Evolutionary conservation across 2,329 filamentous ascomycete genomes (phyloP).

Genomic region (Cyclaneusma minus): DNA sequence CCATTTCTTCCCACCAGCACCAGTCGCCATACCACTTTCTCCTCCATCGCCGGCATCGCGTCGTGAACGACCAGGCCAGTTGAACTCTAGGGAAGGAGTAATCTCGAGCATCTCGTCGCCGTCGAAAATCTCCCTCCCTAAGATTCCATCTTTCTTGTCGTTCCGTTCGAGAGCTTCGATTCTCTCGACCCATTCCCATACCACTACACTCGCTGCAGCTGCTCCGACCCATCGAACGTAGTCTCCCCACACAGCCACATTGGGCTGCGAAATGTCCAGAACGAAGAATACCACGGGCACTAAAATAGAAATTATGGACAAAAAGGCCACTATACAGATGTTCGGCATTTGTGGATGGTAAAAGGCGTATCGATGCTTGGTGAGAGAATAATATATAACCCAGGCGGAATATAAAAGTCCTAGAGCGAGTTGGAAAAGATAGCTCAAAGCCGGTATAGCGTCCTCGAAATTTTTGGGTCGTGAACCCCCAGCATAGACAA

Average conservation of each 20-base stretch:
- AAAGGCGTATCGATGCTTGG: conserved; percentile 55
- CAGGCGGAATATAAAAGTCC: conserved; percentile 59
- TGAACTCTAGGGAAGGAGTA: conserved; percentile 39
- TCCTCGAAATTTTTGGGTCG: conserved; percentile 68
- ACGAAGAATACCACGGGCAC: conserved; percentile 65
- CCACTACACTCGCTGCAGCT: conserved; percentile 60
- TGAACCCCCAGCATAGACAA: conserved; percentile 42
- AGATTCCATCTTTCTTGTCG: conserved; percentile 56
- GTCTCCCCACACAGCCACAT: conserved; percentile 59
- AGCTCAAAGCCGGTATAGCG: conserved; percentile 68
- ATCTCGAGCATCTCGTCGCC: conserved; percentile 60
- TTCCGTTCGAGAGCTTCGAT: conserved; percentile 61
- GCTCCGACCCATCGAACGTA: conserved; percentile 66
- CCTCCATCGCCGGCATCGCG: conserved; percentile 20
- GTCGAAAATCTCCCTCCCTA: conserved; percentile 57
- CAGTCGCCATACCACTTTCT: conserved; percentile 13
- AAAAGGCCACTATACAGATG: conserved; percentile 48
- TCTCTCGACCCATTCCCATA: conserved; percentile 69
- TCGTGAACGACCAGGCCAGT: conserved; percentile 27
- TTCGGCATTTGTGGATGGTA: conserved; percentile 60
- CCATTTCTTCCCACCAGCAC: conserved; percentile 21
- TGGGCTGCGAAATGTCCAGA: conserved; percentile 53
- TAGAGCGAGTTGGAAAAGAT: conserved; percentile 56
- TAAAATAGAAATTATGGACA: conserved; percentile 49
- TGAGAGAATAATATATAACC: conserved; percentile 59